Evolutionary conservation across 2,329 filamentous ascomycete genomes (phyloP).

Genomic region (Paecilomyces dactylethromorphus): DNA sequence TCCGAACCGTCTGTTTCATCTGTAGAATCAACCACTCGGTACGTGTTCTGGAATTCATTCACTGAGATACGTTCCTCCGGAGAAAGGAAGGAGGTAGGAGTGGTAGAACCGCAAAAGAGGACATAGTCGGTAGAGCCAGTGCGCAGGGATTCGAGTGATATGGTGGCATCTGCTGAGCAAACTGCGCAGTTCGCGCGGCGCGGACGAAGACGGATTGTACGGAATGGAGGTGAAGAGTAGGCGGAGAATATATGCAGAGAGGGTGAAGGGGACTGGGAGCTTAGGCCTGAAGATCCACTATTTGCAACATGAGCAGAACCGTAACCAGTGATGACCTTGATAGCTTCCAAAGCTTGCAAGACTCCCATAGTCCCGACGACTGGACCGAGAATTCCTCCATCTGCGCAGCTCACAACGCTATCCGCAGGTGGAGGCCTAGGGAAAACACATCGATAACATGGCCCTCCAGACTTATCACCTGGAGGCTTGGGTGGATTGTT

Average conservation of each 20-base stretch:
- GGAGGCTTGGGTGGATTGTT: slow-evolving; percentile 67
- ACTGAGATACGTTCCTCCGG: slow-evolving; percentile 64
- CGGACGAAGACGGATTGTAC: slow-evolving; percentile 66
- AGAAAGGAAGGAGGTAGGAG: slow-evolving; percentile 50
- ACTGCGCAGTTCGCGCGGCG: slow-evolving; percentile 66
- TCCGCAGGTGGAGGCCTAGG: slow-evolving; percentile 78
- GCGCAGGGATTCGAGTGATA: slow-evolving; percentile 58
- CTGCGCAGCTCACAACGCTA: slow-evolving; percentile 78
- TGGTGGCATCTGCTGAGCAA: slow-evolving; percentile 58
- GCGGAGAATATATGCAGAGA: slow-evolving; percentile 39
- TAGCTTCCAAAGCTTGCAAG: slow-evolving; percentile 79
- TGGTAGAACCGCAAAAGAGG: slow-evolving; percentile 68
- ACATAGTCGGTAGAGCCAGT: slow-evolving; percentile 72
- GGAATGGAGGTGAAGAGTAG: slow-evolving; percentile 50
- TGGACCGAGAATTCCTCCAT: slow-evolving; percentile 86
- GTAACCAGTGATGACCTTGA: slow-evolving; percentile 63
- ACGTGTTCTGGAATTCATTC: slow-evolving; percentile 46
- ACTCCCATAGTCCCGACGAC: slow-evolving; percentile 93
- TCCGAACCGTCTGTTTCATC: slow-evolving; percentile 1
- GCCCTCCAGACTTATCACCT: slow-evolving; percentile 57
- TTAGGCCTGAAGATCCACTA: neutral
- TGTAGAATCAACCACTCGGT: slow-evolving; percentile 2
- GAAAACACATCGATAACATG: slow-evolving; percentile 92
- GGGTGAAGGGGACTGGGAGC: slow-evolving; percentile 14
- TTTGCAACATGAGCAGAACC: slow-evolving; percentile 1